Percentiles rank a stretch among this genome's conserved stretches.
These are phyloP conservation scores for Cladosporium colombiae DNA, from an alignment of 2,329 filamentous ascomycete genomes.

Conservation along the genomic window DNA sequence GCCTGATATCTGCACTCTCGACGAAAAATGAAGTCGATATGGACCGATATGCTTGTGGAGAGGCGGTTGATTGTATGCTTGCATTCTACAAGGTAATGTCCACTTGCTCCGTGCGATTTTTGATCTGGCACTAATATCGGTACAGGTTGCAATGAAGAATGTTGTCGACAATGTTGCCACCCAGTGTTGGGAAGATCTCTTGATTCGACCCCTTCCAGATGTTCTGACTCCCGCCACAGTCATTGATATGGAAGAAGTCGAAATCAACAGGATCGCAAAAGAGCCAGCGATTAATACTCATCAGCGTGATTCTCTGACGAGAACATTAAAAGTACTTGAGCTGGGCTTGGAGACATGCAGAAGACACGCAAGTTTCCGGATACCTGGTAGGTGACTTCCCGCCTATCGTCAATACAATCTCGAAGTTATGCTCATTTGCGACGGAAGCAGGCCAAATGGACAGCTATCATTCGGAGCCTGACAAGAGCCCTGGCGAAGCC, in stretches of 20 bases:
- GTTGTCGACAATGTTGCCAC: slow-evolving; percentile 45
- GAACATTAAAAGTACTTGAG: not conserved
- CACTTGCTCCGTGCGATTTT: not conserved
- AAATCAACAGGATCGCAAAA: not conserved
- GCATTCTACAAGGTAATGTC: slow-evolving; percentile 42
- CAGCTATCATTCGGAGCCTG: no score
- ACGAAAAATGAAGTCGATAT: not conserved
- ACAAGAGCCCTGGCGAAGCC: no score
- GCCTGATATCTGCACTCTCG: slow-evolving; percentile 5
- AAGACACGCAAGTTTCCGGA: not conserved
- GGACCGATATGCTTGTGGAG: slow-evolving; percentile 25
- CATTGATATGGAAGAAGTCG: not conserved
- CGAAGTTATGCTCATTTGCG: no score
- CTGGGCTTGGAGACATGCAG: slow-evolving; percentile 1
- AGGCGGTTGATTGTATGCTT: slow-evolving; percentile 39
- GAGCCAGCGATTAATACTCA: not conserved
- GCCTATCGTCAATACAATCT: not conserved
- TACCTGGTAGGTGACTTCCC: not conserved
- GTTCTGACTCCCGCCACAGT: not conserved
- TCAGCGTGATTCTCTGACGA: not conserved
- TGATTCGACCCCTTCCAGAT: slow-evolving; percentile 4
- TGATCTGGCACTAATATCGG: not conserved
- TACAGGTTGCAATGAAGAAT: slow-evolving; percentile 44
- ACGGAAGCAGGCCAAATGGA: not conserved
- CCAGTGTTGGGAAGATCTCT: slow-evolving; percentile 7